Percentiles rank a stretch among this genome's conserved stretches.
phyloP scores from a whole-genome alignment of 2,329 filamentous ascomycete genomes.

The Fusarium domesticum region DNA sequence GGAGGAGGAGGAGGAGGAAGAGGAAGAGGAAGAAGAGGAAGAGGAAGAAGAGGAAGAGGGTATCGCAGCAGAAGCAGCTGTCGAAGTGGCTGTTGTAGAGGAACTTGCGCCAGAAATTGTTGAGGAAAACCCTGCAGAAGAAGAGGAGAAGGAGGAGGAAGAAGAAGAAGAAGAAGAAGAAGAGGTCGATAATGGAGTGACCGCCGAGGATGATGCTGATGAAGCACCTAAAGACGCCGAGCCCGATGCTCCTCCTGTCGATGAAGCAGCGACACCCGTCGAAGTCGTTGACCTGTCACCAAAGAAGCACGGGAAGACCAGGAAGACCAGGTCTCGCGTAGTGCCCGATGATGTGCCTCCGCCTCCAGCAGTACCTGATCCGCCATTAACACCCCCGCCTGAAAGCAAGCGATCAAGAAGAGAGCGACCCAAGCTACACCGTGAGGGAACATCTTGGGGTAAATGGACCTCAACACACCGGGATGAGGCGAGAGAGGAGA shows the following conservation, averaged over 20 bases:
- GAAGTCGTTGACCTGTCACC: constrained; percentile 51
- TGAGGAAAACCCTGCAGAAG: constrained; percentile 1
- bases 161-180: constrained; percentile 11
- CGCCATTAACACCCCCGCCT: constrained; percentile 48
- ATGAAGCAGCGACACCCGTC: constrained; percentile 33
- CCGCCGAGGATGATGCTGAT: constrained; percentile 5
- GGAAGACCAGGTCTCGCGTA: constrained; percentile 40
- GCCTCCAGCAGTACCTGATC: constrained; percentile 44
- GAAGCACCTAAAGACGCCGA: constrained; percentile 33
- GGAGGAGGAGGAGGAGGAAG: constrained; percentile 4
- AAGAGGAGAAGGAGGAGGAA: constrained; percentile 5
- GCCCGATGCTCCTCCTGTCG: constrained; percentile 16
- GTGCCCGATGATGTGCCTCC: constrained; percentile 33
- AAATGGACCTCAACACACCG: constrained; percentile 61
- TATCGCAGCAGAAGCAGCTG: too few relatives aligned
- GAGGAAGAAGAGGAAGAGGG: constrained; percentile 5
- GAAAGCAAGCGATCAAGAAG: constrained; percentile 64
- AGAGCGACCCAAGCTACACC: constrained; percentile 73
- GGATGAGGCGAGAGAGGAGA: constrained; percentile 45
- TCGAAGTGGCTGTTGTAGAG: constrained; percentile 4
- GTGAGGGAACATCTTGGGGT: constrained; percentile 70
- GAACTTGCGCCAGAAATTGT: neutral
- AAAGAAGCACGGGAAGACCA: constrained; percentile 43
- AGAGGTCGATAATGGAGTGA: constrained; percentile 3
- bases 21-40: constrained; percentile 2